Percentiles rank a stretch among this genome's conserved stretches.
phyloP scores from a whole-genome alignment of 345 rosid species.

The Xanthoceras sorbifolium region DNA sequence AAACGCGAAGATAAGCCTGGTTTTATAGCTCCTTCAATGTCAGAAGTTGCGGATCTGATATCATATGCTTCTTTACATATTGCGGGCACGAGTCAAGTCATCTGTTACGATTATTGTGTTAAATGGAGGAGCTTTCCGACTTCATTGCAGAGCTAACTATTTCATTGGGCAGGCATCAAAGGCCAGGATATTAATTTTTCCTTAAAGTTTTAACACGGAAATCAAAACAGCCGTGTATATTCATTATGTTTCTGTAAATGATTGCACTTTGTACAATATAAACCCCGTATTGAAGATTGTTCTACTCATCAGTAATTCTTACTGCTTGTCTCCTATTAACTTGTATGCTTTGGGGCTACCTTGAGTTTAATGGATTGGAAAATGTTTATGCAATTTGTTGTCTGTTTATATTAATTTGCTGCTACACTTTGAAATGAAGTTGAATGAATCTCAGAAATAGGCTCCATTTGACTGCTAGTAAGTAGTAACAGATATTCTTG shows the following conservation, averaged over 20 bases:
- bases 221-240: conserved; percentile 7
- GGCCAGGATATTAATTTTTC: conserved; percentile 3
- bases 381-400: background rate
- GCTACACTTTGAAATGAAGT: background rate
- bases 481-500: too few relatives aligned
- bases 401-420: too few relatives aligned
- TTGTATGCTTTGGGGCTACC: background rate
- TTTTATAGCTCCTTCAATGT: conserved; percentile 11
- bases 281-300: too few relatives aligned
- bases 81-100: background rate
- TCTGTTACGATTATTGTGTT: background rate
- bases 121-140: conserved; percentile 7
- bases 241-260: conserved; percentile 16
- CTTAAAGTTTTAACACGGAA: conserved; percentile 6
- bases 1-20: conserved; percentile 19
- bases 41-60: conserved; percentile 6
- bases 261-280: conserved; percentile 14
- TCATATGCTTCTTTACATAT: background rate
- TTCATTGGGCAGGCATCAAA: background rate
- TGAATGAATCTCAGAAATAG: conserved; percentile 1
- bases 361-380: background rate
- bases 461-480: too few relatives aligned
- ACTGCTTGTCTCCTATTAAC: background rate
- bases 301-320: background rate
- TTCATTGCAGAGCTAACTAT: background rate